A percentile compares a stretch with the other conserved stretches of the same genome.
These are phyloP conservation scores for Oryza brachyantha DNA, from an alignment of 176 grass and related monocot genomes.

Conservation along the genomic window DNA sequence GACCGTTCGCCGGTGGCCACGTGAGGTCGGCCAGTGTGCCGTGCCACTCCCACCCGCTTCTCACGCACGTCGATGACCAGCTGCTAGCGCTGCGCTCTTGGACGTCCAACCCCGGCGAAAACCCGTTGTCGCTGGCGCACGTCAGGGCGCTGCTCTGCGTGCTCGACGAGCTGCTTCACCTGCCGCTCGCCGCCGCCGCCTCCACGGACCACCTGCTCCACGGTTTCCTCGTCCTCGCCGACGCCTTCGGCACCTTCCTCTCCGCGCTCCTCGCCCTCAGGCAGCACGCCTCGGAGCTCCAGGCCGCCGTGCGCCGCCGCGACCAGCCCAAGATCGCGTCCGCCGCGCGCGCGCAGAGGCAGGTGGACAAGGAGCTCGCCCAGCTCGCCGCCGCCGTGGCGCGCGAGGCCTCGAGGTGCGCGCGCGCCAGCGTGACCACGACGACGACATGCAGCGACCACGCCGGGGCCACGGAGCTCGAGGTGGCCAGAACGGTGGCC, in stretches of 20 bases:
- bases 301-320: constrained; percentile 34
- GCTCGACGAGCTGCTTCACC: constrained; percentile 57
- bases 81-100: constrained; percentile 31
- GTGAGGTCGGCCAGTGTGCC: constrained; percentile 60
- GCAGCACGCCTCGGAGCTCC: constrained; percentile 35
- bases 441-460: not conserved
- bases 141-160: constrained; percentile 55
- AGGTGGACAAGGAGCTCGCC: constrained; percentile 26
- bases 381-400: constrained; percentile 32
- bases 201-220: constrained; percentile 44
- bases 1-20: constrained; percentile 15
- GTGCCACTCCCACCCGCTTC: constrained; percentile 44
- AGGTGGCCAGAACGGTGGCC: constrained; percentile 36
- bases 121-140: constrained; percentile 33
- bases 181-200: constrained; percentile 33
- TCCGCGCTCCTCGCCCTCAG: constrained; percentile 28
- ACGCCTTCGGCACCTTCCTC: constrained; percentile 55
- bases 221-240: constrained; percentile 61
- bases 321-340: constrained; percentile 23
- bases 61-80: constrained; percentile 52
- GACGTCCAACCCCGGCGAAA: constrained; percentile 24
- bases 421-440: not conserved
- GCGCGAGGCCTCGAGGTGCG: constrained; percentile 26
- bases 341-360: constrained; percentile 33
- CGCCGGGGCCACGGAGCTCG: not conserved